phyloP scores from a whole-genome alignment of 306 rosid genomes.

The Citrullus amarus region DNA sequence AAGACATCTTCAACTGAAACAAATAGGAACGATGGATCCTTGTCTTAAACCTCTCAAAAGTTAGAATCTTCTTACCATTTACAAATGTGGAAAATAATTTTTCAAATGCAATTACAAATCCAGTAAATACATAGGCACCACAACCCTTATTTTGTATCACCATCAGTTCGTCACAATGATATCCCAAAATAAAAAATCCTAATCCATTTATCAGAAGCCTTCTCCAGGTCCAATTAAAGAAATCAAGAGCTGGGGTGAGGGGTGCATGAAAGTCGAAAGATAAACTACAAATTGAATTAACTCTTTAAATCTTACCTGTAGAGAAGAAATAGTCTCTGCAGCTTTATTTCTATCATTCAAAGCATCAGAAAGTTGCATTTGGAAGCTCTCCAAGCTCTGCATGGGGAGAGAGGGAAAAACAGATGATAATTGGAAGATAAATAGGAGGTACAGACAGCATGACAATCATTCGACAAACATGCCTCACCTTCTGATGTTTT shows the following conservation, averaged over 20 bases:
- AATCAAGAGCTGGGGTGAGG: neutral
- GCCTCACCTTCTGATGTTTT: conserved; percentile 76
- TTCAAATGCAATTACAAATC: neutral
- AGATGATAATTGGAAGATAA: neutral
- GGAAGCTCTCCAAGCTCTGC: conserved; percentile 83
- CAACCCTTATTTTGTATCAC: neutral
- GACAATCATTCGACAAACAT: neutral
- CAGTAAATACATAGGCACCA: neutral
- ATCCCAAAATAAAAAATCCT: neutral
- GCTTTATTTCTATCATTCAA: conserved; percentile 80
- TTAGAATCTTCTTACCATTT: neutral
- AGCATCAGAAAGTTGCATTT: conserved; percentile 92
- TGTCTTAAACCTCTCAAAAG: neutral
- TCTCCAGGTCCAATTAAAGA: neutral
- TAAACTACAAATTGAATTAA: conserved; percentile 9
- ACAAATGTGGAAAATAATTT: neutral
- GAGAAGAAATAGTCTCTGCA: conserved; percentile 70
- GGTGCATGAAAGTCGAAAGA: neutral
- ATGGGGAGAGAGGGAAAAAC: conserved; percentile 8
- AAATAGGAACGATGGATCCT: neutral
- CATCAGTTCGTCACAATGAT: neutral
- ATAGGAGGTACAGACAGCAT: neutral
- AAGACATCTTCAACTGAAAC: neutral
- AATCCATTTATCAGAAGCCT: neutral
- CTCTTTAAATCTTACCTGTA: conserved; percentile 46